Evolutionary conservation across 352 stramenopile genomes (phyloP), one percentile per base, ranked within the genome.

Genomic region (Phytopythium montanum): DNA sequence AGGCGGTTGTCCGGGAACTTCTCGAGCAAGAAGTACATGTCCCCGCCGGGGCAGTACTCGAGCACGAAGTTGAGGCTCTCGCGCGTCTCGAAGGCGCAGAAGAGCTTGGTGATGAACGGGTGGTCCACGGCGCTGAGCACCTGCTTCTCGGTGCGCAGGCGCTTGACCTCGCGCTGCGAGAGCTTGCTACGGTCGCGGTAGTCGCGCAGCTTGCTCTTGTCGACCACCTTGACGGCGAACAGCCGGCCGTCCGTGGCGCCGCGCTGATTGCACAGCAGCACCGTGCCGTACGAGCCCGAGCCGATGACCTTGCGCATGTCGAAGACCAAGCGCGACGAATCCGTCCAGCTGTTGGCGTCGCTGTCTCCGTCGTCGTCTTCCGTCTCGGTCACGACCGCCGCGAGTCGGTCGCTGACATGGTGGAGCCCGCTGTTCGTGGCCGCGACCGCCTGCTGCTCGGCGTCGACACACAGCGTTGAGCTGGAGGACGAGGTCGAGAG

Each of bases 11-110:
- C 94, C 5, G 90, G 64, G 29, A 86, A 90, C 55, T 92, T 91
- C 63, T 93, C 86, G 23, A 98, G 70, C 69, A 98, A 66, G 70
- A 97, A 98, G 71, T 98, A 98, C 69, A 98, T 86, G 68, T 98
- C 97, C 31, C 97, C 97, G 45, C 97, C 97, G 19, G 95, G 88
- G 66, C 96, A 99, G 77, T 99, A 99, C 72, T 99, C 97, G 29
- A 99, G 81, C 23, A 99, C 97, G 68, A 99, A 99, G 67, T 99
- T 98, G 0, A 99, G 83, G 60, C 97, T 98, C 25, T 95, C 77
- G 16, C 66, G 56, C 1, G 81, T 91, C 65, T 93, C 84, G 44
- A 98, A 99, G 2, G 96, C 98, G 59, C 84, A 92, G 56, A 96
- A 90, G 54, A 99, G 85, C 69, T 98, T 97, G 50, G 98, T 96